These are phyloP conservation scores for Annulohypoxylon bovei DNA, from an alignment of 495 filamentous ascomycete species.

Conservation along the genomic window DNA sequence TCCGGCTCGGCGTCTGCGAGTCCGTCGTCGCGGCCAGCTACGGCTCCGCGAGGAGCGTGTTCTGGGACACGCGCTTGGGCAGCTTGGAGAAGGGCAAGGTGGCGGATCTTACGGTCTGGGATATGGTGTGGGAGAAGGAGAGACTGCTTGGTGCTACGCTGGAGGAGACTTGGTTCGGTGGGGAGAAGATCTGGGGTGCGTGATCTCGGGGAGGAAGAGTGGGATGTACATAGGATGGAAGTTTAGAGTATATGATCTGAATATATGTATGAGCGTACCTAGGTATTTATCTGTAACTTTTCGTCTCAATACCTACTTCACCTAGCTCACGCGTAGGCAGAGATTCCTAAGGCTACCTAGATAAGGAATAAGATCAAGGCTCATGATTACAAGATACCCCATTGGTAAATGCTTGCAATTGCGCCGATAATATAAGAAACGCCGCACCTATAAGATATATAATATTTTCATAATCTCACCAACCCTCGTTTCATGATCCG, in stretches of 20 bases:
- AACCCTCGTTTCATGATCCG: background rate
- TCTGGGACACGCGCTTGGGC: slow-evolving; percentile 65
- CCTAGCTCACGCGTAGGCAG: too few species aligned
- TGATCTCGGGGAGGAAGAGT: too few species aligned
- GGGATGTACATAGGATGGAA: background rate
- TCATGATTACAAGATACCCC: background rate
- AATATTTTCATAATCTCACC: background rate
- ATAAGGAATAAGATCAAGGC: background rate
- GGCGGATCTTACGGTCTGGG: slow-evolving; percentile 67
- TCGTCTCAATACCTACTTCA: too few species aligned
- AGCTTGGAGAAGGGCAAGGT: slow-evolving; percentile 58
- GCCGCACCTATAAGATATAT: background rate
- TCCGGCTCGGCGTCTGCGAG: slow-evolving; percentile 63
- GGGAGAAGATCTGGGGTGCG: slow-evolving; percentile 54
- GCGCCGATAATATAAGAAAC: background rate
- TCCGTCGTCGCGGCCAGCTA: slow-evolving; percentile 64
- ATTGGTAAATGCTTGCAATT: background rate
- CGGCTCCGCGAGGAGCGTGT: slow-evolving; percentile 67
- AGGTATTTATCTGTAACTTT: too few species aligned
- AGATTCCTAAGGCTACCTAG: too few species aligned
- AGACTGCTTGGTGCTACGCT: slow-evolving; percentile 60
- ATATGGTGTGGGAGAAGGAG: slow-evolving; percentile 65
- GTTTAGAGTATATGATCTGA: background rate
- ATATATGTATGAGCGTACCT: too few species aligned
- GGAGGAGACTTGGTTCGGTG: slow-evolving; percentile 66